Base-by-base conservation (phyloP, 805 yeast species). In the Sugiyamaella chiloensis region DNA sequence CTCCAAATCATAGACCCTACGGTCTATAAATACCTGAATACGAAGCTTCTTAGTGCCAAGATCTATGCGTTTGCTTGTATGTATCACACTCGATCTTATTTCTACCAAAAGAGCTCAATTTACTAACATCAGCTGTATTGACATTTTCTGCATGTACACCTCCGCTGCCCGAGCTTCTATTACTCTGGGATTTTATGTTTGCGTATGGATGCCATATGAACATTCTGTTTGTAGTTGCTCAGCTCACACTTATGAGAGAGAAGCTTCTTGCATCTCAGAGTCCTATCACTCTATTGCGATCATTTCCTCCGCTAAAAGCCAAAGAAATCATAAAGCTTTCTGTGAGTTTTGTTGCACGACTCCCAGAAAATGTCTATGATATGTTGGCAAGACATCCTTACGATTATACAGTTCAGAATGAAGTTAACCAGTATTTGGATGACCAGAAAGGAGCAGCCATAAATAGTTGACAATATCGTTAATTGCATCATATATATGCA, bases 171-270 rank as follows among this genome's bases (percentile, higher is more conserved):
- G 87, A 89, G 53, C 85, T 86, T 1, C 66, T 89, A 31, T 77
- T 80, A 49, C 71, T 89, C 14, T 89, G 97, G 97, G 97, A 89
- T 63, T 85, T 89, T 55, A 67, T 88, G 57, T 85, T 89, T 65
- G 95, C 96, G 2, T 89, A 87, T 59, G 97, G 97, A 0, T 79
- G 85, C 16, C 96, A 90, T 60, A 75, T 88, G 81, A 89, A 90
- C 65, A 76, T 90, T 24, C 69, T 90, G 31, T 85, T 88, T 55
- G 79, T 89, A 2, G 87, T 88, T 6, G 91, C 96, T 1, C 96
- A 87, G 61, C 67, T 89, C 19, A 80, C 86, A 3, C 70, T 83
- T 35, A 81, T 85, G 50, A 70, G 96, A 48, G 75, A 80, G 7
- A 67, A 73, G 24, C 67, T 89, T n/a, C 63, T 90, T 47, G 68